phyloP scores from a whole-genome alignment of 305 asterid species.

The Fraxinus velutina region DNA sequence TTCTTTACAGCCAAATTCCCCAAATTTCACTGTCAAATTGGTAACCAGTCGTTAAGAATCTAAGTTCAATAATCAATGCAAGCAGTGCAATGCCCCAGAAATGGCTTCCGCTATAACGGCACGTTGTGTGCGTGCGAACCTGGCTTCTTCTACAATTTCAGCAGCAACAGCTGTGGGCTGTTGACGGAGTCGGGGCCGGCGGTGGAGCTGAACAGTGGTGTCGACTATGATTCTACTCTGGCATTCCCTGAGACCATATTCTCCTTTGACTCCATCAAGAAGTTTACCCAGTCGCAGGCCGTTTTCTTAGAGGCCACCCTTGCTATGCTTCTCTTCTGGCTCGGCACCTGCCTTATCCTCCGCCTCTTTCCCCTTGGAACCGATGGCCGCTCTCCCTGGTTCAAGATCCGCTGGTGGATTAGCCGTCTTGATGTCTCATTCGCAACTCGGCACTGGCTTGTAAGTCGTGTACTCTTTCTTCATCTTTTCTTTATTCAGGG shows the following conservation, averaged over 20 bases:
- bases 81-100: conserved; percentile 53
- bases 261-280: conserved; percentile 67
- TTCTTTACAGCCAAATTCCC: background rate
- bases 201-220: conserved; percentile 57
- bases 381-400: conserved; percentile 65
- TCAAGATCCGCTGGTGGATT: conserved; percentile 87
- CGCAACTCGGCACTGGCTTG: conserved; percentile 86
- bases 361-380: conserved; percentile 55
- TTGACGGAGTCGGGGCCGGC: conserved; percentile 36
- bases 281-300: conserved; percentile 86
- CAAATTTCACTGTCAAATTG: background rate
- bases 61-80: background rate
- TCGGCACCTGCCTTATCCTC: conserved; percentile 60
- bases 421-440: conserved; percentile 83
- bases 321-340: conserved; percentile 60
- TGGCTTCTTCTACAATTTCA: conserved; percentile 47
- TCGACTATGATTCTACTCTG: conserved; percentile 47
- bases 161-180: conserved; percentile 42
- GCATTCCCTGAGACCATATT: conserved; percentile 65
- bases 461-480: conserved; percentile 17
- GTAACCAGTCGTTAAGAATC: background rate
- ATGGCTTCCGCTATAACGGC: conserved; percentile 59
- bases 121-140: conserved; percentile 74
- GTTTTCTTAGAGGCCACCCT: conserved; percentile 87
- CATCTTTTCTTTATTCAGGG: background rate